Evolutionary conservation across 2,329 filamentous ascomycete genomes (phyloP), one percentile per base, ranked within the genome.

Genomic region (Fusarium devonianum): DNA sequence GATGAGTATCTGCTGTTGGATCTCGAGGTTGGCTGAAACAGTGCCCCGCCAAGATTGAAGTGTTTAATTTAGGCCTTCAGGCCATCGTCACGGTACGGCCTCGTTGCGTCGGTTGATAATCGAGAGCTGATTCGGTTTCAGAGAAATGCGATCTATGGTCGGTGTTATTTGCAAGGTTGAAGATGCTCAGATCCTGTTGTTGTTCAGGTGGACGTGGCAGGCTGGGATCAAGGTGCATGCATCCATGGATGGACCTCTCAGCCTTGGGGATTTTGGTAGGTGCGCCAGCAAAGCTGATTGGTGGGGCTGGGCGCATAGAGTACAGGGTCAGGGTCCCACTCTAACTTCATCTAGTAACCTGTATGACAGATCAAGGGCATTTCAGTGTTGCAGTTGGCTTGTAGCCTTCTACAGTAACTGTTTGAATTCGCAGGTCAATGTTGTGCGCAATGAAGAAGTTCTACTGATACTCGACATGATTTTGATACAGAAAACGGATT

Each of bases 31-130:
- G 57, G 42, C 59, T 43, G 29, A 53, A 57, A 53, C 35, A 57
- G 44, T 59, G 56, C 61, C 61, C 62, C 62, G 51, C 61, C 58
- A 60, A 53, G 56, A 46, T 63, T 30, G 38, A 46, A 53, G 7
- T 53, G 30, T 51, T 38, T 43, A 35, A 35, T 32, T 52, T 51
- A 17, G 40, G 29, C 26, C 18, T 38, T 56, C 42, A 65, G 49
- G 54, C 33, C 49, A 60, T 64, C 25, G 23, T 53, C 45, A 33
- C 45, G 26, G 30, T 33, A 37, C 42, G 19, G 21, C 36, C 38
- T 38, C 34, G 42, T 38, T 49, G 19, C 26, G 34, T 29, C 28
- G 44, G 46, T 28, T 30, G 43, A 17, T 33, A 43, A 18, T 40
- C 13, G 28, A 25, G 18, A 21, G 25, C 34, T 7, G 13, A 14